Evolutionary conservation across 106 monocot species (phyloP).

Genomic region (Agapanthus africanus): DNA sequence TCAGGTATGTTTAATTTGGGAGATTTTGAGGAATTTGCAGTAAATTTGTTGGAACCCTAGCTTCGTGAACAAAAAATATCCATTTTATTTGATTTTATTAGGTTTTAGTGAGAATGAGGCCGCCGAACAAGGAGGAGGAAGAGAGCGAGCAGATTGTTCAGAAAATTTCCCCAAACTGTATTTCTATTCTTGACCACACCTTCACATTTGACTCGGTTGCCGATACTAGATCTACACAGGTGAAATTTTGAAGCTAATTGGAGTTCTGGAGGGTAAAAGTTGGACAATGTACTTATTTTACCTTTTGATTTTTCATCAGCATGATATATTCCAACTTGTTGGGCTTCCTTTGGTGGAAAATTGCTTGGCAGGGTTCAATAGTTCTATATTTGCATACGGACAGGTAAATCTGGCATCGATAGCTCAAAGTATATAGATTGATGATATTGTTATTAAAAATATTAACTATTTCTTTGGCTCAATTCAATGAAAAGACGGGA

Average conservation of each 20-base stretch:
- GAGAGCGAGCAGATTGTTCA: conserved; percentile 52
- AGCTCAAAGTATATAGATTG: neutral
- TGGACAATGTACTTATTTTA: conserved; percentile 1
- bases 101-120: conserved; percentile 85
- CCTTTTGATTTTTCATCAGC: conserved; percentile 27
- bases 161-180: conserved; percentile 47
- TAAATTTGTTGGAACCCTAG: neutral
- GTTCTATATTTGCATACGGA: conserved; percentile 98
- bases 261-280: neutral
- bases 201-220: conserved; percentile 94
- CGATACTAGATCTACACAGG: conserved; percentile 69
- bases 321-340: conserved; percentile 80
- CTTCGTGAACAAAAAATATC: neutral
- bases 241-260: conserved; percentile 8
- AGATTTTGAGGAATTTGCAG: neutral
- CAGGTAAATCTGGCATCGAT: conserved; percentile 47
- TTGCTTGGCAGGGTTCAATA: conserved; percentile 93
- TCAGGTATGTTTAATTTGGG: conserved; percentile 28
- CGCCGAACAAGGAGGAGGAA: conserved; percentile 56
- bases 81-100: conserved; percentile 12
- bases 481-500: conserved; percentile 54
- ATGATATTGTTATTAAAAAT: neutral
- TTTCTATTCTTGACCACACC: conserved; percentile 68
- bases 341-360: conserved; percentile 95
- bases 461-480: neutral